These are phyloP conservation scores for Fusarium sp. DNA, from an alignment of 2,329 filamentous ascomycete genomes.

Conservation along the genomic window DNA sequence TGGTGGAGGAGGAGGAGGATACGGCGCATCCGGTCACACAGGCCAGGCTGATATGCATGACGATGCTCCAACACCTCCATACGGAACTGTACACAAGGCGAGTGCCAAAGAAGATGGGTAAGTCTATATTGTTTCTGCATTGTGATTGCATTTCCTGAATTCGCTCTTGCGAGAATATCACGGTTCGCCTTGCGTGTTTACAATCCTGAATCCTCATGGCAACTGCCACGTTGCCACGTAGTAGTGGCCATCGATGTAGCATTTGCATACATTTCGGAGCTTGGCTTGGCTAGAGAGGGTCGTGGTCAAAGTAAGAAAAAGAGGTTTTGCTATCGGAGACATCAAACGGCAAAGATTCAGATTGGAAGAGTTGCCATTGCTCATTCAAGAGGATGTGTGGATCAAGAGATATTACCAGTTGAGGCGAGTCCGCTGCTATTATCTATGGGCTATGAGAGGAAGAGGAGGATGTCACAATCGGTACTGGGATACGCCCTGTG, in stretches of 20 bases:
- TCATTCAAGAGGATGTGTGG: conserved; percentile 34
- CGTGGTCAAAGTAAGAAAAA: conserved; percentile 39
- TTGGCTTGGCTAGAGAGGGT: conserved; percentile 43
- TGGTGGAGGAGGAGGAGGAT: conserved; percentile 48
- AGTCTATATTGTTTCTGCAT: conserved; percentile 42
- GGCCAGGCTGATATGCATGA: conserved; percentile 42
- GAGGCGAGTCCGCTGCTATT: conserved; percentile 30
- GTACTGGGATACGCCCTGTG: conserved; percentile 40
- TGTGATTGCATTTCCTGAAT: conserved; percentile 37
- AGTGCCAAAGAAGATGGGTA: conserved; percentile 67
- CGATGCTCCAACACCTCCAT: conserved; percentile 43
- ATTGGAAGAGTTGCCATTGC: conserved; percentile 35
- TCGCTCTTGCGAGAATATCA: conserved; percentile 9
- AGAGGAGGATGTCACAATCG: conserved; percentile 41
- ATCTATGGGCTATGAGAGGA: conserved; percentile 30
- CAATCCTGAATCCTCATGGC: conserved; percentile 29
- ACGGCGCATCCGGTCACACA: conserved; percentile 43
- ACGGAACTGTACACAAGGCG: conserved; percentile 59
- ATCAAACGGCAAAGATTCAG: conserved; percentile 36
- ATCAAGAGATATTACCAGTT: conserved; percentile 37
- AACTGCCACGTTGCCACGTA: conserved; percentile 25
- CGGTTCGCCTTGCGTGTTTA: conserved; percentile 21
- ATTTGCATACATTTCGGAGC: conserved; percentile 32
- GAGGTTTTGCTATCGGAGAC: conserved; percentile 37
- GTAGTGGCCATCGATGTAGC: conserved; percentile 32